Conservation (phyloP, 148 eudicot genomes). For the Rhododendron kiyosumense region DNA sequence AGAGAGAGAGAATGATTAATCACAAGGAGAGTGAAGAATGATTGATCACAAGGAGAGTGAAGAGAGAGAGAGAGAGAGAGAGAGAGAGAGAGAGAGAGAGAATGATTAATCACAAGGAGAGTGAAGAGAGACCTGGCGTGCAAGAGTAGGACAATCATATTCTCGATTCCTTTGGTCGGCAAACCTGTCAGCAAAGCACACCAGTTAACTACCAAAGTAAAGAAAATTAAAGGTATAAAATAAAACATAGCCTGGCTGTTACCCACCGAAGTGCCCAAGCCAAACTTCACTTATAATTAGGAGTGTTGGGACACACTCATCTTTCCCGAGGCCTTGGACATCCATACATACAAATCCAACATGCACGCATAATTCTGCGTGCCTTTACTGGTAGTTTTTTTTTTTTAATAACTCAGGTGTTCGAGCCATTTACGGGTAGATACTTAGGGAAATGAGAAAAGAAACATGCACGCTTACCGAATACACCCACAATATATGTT, state of each 20-base stretch:
- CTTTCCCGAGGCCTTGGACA: not conserved
- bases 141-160: not conserved
- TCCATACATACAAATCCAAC: not conserved
- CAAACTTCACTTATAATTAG: not conserved
- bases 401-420: not conserved
- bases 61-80: not conserved
- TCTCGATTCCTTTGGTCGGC: not conserved
- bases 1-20: not conserved
- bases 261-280: not conserved
- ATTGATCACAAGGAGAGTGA: too few species aligned
- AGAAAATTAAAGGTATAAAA: not conserved
- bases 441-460: not conserved
- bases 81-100: not conserved
- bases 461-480: not conserved
- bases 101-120: not conserved
- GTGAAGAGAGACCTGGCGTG: not conserved
- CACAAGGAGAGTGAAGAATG: not conserved
- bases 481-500: not conserved
- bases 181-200: not conserved
- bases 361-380: not conserved
- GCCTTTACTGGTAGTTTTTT: too few species aligned
- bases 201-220: not conserved
- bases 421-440: not conserved
- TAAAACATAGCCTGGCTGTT: not conserved
- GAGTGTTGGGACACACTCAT: not conserved